Evolutionary conservation across 495 filamentous ascomycete genomes (phyloP), one percentile per base, ranked within the genome.

Genomic region (Choiromyces venosus): DNA sequence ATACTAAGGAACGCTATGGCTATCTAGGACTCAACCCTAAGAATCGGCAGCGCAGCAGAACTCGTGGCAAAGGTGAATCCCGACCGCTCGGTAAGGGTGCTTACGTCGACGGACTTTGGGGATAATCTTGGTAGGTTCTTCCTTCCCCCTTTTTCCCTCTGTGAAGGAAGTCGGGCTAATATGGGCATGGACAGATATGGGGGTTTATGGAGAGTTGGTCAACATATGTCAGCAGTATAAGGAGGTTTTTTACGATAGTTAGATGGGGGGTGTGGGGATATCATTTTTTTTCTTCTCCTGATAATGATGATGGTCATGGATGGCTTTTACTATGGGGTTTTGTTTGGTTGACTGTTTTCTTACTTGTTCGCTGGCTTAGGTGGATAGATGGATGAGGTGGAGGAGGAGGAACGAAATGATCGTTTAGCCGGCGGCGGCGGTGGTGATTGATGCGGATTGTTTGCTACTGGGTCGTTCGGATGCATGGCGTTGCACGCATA

Each of bases 41-140:
- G 88, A 68, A 86, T 92, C 81, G 90, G 91, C 68, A 92, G 92
- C 82, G 87, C 91, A 65, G 89, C 91, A 25, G 96, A 99, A 83
- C 84, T 99, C 73, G 90, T 98, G 61, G 96, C 93, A 69, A 97
- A 95, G 83, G 94, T 99, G 71, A 89, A 93, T 76, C 85, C 85
- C 76, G 93, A 96, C 78, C 83, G 95, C 56, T 88, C 87, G 21
- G 82, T 99, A 65, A 90, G 90, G 77, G 90, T 93, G 52, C 84
- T 96, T 65, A 90, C 85, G 65, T 88, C 89, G 18, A 88, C 87
- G 69, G 94, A 98, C 83, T 91, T 96, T 82, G 94, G 94, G 37
- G 87, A 77, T 18, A 84, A 86, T 75, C 86, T 92, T 69, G 88
- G 90, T 92, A 74, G 87, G 83, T 29, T 75, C 25, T 44, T 66